Base-by-base conservation (phyloP, 2,329 filamentous ascomycete genomes). In the Xylaria sp. region DNA sequence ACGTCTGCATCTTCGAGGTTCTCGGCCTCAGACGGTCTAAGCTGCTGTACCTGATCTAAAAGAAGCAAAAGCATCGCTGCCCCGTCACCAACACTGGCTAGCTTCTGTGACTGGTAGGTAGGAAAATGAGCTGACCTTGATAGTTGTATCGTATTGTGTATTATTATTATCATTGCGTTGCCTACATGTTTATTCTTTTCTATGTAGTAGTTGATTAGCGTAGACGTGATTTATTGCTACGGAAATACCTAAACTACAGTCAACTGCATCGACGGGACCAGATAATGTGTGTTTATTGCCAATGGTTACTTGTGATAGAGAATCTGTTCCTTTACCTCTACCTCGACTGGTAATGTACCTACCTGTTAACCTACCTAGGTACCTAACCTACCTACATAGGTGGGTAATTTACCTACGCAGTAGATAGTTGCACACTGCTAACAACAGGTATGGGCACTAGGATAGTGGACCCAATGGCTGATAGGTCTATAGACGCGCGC, bases 401-500 rank as follows among this genome's bases (percentile, higher is more conserved):
- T 33, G 33, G 15, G 45, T 49, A 39, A 17, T 39, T 39, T 39
- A 27, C 11, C n/a, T 25, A 25, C 5, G 3, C 13, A 47, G 11
- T 56, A 44, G 7, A 25, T 15, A 39, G 9, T 6, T 27, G 45
- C 25, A 49, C 29, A 17, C 5, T 17, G 25, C 15, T 38, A 38
- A 38, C 36, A 38, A 38, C 20, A n/a, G 42, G 20, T 5, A 10
- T 29, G 27, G 5, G 50, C 39, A n/a, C 22, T 10, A n/a, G n/a
- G n/a, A n/a, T 31, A 51, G 49, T 31, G 49, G 49, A 51, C 29
- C 27, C 5, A 5, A n/a, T 39, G 15, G 3, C 33, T 54, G 36
- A 29, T 55, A 55, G 15, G 33, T 36, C n/a, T n/a, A 36, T 31
- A 38, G 33, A 65, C 58, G 57, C 66, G 65, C 65, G 66, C 66